Conservation (phyloP, 768 basidiomycete genomes). For the Mycena polygramma region DNA sequence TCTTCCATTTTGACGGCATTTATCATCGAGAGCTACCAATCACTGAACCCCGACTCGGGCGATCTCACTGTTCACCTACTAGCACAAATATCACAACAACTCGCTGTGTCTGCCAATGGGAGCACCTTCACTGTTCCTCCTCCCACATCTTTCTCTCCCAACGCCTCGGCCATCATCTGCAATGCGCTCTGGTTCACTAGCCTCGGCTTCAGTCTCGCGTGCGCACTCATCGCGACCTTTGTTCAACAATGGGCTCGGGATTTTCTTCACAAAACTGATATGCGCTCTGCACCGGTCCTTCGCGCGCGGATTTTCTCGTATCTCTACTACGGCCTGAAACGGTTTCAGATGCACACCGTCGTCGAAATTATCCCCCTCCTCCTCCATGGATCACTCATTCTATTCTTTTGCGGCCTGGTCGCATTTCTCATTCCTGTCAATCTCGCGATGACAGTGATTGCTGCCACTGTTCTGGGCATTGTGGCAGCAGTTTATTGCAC, state of each 20-base stretch:
- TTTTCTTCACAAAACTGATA: slow-evolving; percentile 16
- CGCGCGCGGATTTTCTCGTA: slow-evolving; percentile 22
- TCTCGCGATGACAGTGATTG: not conserved
- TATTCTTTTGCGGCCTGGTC: slow-evolving; percentile 33
- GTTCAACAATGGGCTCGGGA: slow-evolving; percentile 26
- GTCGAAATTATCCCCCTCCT: slow-evolving; percentile 30
- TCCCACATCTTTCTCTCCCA: not conserved
- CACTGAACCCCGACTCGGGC: slow-evolving; percentile 33
- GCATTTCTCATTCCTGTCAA: slow-evolving; percentile 1
- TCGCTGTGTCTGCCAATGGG: slow-evolving; percentile 2
- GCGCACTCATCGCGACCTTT: slow-evolving; percentile 22
- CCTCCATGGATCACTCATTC: slow-evolving; percentile 27
- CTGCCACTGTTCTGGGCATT: not conserved
- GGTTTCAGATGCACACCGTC: slow-evolving; percentile 22
- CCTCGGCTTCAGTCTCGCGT: slow-evolving; percentile 24
- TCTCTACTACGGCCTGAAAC: slow-evolving; percentile 24
- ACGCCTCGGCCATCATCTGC: slow-evolving; percentile 3
- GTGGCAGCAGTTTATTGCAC: not conserved
- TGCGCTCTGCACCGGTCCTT: slow-evolving; percentile 11
- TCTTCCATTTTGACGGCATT: slow-evolving; percentile 44
- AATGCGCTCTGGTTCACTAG: slow-evolving; percentile 25
- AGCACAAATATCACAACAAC: slow-evolving; percentile 12
- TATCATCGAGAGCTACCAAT: slow-evolving; percentile 43
- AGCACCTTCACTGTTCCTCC: slow-evolving; percentile 3
- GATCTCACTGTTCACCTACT: slow-evolving; percentile 28